Percentiles rank a stretch among this genome's conserved stretches.
Conservation (phyloP, 768 basidiomycete species). For the Fistulinella prunicolor region DNA sequence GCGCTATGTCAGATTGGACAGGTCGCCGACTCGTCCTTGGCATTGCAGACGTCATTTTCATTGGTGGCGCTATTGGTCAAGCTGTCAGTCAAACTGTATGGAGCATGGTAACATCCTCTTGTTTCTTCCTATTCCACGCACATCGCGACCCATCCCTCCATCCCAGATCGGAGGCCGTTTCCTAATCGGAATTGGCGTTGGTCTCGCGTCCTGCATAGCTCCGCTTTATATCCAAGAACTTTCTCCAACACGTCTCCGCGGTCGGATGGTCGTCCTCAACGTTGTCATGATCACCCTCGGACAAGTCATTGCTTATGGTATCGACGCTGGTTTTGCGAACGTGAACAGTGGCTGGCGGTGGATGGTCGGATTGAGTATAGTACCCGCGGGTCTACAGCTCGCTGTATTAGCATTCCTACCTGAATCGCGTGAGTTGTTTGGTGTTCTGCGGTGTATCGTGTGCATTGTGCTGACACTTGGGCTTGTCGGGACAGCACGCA, state of each 20-base stretch:
- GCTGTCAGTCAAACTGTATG: constrained; percentile 67
- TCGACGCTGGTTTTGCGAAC: constrained; percentile 63
- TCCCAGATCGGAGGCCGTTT: constrained; percentile 66
- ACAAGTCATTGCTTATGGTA: constrained; percentile 76
- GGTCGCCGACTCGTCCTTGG: constrained; percentile 65
- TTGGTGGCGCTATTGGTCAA: constrained; percentile 69
- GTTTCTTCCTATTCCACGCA: neutral
- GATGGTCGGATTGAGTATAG: constrained; percentile 77
- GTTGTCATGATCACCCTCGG: constrained; percentile 80
- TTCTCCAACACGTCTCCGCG: constrained; percentile 68
- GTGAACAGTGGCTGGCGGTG: constrained; percentile 70
- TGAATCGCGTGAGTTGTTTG: constrained; percentile 62
- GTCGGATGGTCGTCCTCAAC: constrained; percentile 78
- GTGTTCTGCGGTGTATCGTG: neutral
- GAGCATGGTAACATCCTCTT: constrained; percentile 49
- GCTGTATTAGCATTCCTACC: constrained; percentile 62
- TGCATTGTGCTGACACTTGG: neutral
- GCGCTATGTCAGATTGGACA: constrained; percentile 66
- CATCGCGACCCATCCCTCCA: neutral
- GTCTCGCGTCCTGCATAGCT: constrained; percentile 72
- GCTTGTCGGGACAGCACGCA: constrained; percentile 43
- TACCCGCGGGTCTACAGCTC: constrained; percentile 66
- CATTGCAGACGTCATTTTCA: constrained; percentile 70
- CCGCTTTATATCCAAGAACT: constrained; percentile 85
- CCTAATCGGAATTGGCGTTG: constrained; percentile 71